phyloP scores from a whole-genome alignment of 768 basidiomycete genomes.

The Amanita inopinata region DNA sequence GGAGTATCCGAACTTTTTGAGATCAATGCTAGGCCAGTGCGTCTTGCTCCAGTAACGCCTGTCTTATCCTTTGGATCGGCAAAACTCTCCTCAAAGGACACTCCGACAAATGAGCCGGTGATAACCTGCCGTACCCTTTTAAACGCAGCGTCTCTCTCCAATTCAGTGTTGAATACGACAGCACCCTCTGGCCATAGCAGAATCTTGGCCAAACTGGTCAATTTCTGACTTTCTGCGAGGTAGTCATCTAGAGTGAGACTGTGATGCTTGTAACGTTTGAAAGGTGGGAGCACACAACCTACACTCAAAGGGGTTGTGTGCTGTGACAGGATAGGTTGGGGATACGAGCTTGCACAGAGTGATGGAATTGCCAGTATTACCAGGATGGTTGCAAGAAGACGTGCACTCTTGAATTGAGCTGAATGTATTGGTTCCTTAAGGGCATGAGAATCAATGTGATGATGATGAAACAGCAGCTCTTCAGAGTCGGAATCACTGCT shows the following conservation, averaged over 20 bases:
- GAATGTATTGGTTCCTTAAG: not conserved
- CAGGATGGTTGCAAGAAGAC: conserved; percentile 31
- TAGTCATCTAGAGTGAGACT: conserved; percentile 45
- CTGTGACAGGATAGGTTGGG: conserved; percentile 26
- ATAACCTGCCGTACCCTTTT: conserved; percentile 26
- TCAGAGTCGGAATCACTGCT: conserved; percentile 15
- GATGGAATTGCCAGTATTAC: conserved; percentile 47
- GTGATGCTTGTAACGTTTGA: conserved; percentile 28
- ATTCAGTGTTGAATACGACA: conserved; percentile 45
- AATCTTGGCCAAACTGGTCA: conserved; percentile 39
- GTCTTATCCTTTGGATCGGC: conserved; percentile 27
- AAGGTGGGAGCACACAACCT: conserved; percentile 57
- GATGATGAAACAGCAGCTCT: conserved; percentile 10
- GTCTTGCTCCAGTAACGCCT: conserved; percentile 29
- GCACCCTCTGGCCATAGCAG: conserved; percentile 80
- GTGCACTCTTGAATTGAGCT: not conserved
- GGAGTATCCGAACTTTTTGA: conserved; percentile 24
- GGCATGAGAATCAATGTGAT: not conserved
- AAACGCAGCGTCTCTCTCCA: conserved; percentile 43
- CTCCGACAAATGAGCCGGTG: conserved; percentile 44
- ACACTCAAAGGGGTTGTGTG: conserved; percentile 49
- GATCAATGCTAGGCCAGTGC: conserved; percentile 61
- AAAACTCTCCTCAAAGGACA: conserved; percentile 61
- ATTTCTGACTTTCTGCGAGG: conserved; percentile 42
- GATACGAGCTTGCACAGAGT: conserved; percentile 30